Conservation (phyloP, 139 green algal species). For the Haematococcus lacustris region DNA sequence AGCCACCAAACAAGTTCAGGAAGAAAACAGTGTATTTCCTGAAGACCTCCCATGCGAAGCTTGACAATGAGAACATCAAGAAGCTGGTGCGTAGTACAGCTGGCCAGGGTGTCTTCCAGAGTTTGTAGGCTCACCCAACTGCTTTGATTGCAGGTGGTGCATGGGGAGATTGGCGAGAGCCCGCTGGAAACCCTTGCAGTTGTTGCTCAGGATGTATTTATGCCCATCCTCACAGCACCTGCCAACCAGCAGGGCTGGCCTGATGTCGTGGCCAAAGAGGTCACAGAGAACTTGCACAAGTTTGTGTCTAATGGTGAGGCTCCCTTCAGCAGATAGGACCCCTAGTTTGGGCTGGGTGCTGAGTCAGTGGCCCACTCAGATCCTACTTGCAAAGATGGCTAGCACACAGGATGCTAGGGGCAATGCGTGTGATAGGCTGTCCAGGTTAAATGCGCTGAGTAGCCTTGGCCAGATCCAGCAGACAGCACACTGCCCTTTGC, state of each 20-base stretch:
- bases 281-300: slow-evolving; percentile 81
- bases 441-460: too few relatives aligned
- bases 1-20: slow-evolving; percentile 64
- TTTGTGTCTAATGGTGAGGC: slow-evolving; percentile 70
- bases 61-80: slow-evolving; percentile 64
- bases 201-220: slow-evolving; percentile 72
- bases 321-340: too few relatives aligned
- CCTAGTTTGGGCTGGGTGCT: too few relatives aligned
- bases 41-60: slow-evolving; percentile 47
- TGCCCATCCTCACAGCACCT: slow-evolving; percentile 70
- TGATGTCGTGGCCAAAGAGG: slow-evolving; percentile 74
- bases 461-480: too few relatives aligned
- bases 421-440: too few relatives aligned
- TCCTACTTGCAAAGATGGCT: too few relatives aligned
- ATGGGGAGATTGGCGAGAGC: slow-evolving; percentile 68
- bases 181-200: slow-evolving; percentile 68
- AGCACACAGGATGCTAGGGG: too few relatives aligned
- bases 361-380: too few relatives aligned
- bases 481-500: too few relatives aligned
- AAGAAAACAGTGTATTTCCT: slow-evolving; percentile 81
- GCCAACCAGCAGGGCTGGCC: slow-evolving; percentile 77
- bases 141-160: slow-evolving; percentile 59
- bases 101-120: too few relatives aligned
- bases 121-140: too few relatives aligned
- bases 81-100: slow-evolving; percentile 52